phyloP scores from a whole-genome alignment of 73 alveolate genomes.

The Diophrys sp. region DNA sequence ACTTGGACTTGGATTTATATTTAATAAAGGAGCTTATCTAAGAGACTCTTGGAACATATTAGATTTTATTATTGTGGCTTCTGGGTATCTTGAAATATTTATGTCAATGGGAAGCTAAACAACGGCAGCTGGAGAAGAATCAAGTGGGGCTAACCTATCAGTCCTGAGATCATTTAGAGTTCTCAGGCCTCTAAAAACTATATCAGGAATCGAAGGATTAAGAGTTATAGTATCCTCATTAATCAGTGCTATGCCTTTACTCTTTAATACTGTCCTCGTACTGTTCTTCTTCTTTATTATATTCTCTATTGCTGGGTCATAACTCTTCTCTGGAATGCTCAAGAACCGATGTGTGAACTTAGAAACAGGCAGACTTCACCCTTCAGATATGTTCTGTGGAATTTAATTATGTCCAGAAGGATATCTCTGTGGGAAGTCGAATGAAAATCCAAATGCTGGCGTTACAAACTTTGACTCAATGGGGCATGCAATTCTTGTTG shows the following conservation, averaged over 20 bases:
- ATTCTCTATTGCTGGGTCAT: constrained; percentile 93
- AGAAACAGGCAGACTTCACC: constrained; percentile 62
- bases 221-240: constrained; percentile 87
- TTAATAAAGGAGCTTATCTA: constrained; percentile 69
- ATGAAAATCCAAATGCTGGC: constrained; percentile 83
- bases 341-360: constrained; percentile 77
- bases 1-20: constrained; percentile 61
- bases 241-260: constrained; percentile 80
- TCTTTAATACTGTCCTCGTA: constrained; percentile 83
- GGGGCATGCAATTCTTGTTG: constrained; percentile 62
- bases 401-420: constrained; percentile 57
- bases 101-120: neutral
- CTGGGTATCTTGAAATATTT: constrained; percentile 47
- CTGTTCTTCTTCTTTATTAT: constrained; percentile 82
- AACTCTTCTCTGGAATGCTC: constrained; percentile 87
- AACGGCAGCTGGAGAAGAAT: neutral
- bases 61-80: constrained; percentile 70
- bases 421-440: constrained; percentile 86
- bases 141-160: constrained; percentile 58
- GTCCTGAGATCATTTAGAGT: constrained; percentile 95
- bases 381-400: constrained; percentile 56
- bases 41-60: constrained; percentile 81
- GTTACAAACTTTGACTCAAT: constrained; percentile 82
- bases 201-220: constrained; percentile 88
- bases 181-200: constrained; percentile 94